Conservation (phyloP, 164 flowering plant genomes). For the Macadamia integrifolia region DNA sequence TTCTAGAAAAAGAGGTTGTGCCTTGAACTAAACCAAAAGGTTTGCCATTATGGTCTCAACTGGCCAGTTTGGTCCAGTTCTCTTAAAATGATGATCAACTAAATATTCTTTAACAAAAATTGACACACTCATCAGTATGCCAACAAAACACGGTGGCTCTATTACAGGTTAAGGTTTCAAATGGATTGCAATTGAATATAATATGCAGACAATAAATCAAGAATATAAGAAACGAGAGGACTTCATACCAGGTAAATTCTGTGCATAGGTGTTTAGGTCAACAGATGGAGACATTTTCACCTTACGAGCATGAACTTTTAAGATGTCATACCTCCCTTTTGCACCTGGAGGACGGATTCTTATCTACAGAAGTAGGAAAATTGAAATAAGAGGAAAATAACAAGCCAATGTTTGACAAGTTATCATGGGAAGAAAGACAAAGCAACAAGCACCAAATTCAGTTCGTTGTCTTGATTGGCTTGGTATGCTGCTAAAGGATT, state of each 20-base stretch:
- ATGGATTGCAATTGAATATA: not conserved
- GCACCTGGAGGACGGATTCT: conserved; percentile 85
- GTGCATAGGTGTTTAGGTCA: conserved; percentile 77
- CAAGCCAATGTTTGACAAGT: not conserved
- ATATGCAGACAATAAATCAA: conserved; percentile 2
- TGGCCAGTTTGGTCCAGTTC: too few relatives aligned
- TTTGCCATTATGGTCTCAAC: too few relatives aligned
- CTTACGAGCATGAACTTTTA: conserved; percentile 90
- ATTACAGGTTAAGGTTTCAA: too few relatives aligned
- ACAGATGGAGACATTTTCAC: conserved; percentile 89
- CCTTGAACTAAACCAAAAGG: too few relatives aligned
- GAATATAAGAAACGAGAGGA: conserved; percentile 2
- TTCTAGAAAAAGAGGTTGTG: too few relatives aligned
- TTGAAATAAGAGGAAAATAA: not conserved
- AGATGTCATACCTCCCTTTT: conserved; percentile 78
- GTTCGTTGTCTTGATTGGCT: too few relatives aligned
- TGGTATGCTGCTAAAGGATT: too few relatives aligned
- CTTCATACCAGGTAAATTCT: conserved; percentile 76
- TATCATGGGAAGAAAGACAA: not conserved
- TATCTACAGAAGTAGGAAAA: conserved; percentile 41
- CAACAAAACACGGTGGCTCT: too few relatives aligned
- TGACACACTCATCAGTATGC: too few relatives aligned
- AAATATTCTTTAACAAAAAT: too few relatives aligned
- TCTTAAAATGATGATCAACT: too few relatives aligned
- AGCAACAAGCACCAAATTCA: not conserved